A percentile compares a stretch with the other conserved stretches of the same genome.
These are phyloP conservation scores for Pythium phragmitis DNA, from an alignment of 352 stramenopile species.

Conservation along the genomic window DNA sequence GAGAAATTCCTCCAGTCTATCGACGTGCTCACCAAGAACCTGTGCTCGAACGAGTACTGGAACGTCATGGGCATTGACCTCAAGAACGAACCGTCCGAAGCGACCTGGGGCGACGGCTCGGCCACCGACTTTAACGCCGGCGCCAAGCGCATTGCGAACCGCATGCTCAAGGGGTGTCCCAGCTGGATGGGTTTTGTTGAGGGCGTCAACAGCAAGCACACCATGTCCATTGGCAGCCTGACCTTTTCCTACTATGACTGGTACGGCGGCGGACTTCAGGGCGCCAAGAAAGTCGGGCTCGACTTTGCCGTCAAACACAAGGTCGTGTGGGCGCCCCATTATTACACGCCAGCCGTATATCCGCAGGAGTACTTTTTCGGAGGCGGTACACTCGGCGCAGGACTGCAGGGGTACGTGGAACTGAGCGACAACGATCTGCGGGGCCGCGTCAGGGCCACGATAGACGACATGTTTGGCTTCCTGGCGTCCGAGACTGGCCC, in stretches of 20 bases:
- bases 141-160: conserved; percentile 49
- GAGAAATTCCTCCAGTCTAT: conserved; percentile 34
- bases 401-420: conserved; percentile 45
- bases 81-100: conserved; percentile 58
- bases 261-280: conserved; percentile 57
- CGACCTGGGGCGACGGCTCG: conserved; percentile 47
- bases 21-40: conserved; percentile 37
- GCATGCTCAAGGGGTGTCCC: conserved; percentile 64
- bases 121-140: conserved; percentile 50
- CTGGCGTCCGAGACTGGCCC: conserved; percentile 44
- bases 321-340: conserved; percentile 76
- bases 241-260: conserved; percentile 64
- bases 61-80: conserved; percentile 77
- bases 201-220: conserved; percentile 45
- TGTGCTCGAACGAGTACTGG: conserved; percentile 69
- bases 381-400: conserved; percentile 35
- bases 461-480: conserved; percentile 75
- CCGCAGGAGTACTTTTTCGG: conserved; percentile 65
- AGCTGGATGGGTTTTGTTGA: conserved; percentile 78
- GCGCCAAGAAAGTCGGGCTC: conserved; percentile 37
- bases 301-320: conserved; percentile 60
- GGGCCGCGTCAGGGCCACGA: conserved; percentile 42
- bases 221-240: conserved; percentile 46
- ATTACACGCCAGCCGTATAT: conserved; percentile 67
- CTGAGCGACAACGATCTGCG: conserved; percentile 48